Conservation (phyloP, 169 alveolate genomes). For the Eimeria maxima region DNA sequence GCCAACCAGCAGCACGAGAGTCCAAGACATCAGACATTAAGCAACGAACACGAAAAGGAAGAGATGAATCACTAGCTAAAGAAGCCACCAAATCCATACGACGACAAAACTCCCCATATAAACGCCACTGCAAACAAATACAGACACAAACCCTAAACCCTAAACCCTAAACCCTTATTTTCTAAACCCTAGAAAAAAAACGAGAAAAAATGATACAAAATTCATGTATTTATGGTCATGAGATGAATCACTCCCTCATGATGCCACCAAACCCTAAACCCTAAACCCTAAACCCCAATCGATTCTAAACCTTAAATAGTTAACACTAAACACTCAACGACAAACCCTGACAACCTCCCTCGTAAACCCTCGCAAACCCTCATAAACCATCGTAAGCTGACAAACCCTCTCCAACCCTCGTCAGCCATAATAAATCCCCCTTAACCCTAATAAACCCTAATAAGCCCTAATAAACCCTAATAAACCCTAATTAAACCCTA, state of each 20-base stretch:
- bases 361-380: not conserved
- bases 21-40: slow-evolving; percentile 75
- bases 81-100: slow-evolving; percentile 55
- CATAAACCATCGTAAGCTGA: no score
- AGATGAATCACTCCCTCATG: no score
- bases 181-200: no score
- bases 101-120: slow-evolving; percentile 70
- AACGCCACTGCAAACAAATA: slow-evolving; percentile 66
- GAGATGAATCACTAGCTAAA: slow-evolving; percentile 32
- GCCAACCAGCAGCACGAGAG: slow-evolving; percentile 59
- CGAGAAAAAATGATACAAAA: no score
- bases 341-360: no score
- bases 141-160: no score
- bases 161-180: no score
- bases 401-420: not conserved
- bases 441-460: not conserved
- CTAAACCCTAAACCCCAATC: slow-evolving; percentile 19
- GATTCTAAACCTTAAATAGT: no score
- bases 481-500: not conserved
- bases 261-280: slow-evolving; percentile 25
- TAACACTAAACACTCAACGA: no score
- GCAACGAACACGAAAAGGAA: slow-evolving; percentile 78
- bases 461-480: not conserved
- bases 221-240: no score
- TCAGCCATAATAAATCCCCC: not conserved